Base-by-base conservation (phyloP, 2,329 filamentous ascomycete species). In the Colletotrichum navitas region DNA sequence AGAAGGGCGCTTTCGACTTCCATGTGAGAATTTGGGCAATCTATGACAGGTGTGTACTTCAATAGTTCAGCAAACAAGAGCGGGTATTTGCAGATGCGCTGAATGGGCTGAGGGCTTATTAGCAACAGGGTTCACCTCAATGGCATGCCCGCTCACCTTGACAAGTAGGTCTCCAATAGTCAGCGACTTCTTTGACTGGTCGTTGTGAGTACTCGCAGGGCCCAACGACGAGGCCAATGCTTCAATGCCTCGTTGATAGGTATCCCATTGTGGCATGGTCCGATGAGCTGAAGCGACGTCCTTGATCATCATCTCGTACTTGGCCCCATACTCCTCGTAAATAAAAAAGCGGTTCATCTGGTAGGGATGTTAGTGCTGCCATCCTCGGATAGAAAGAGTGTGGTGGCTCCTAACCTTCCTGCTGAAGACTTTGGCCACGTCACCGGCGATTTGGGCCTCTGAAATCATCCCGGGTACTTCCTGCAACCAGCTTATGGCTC, bases 321-420 rank as follows among this genome's bases (percentile, higher is more conserved):
- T 95, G 63, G 93, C 92, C 45, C 93, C 93, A 79, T 97, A 99
- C 76, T 97, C 93, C 82, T 97, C 93, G 79, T 99, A 99, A 61
- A 92, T 86, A 78, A 93, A 92, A 82, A 98, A 96, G 0, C 91
- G 90, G 71, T 89, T 88, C 83, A 97, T 91, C 93, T 97, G 74
- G 1, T 16, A 55, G 24, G 24, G 14, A 34, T 16, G 58, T 65
- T n/a, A 71, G 72, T 34, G 29, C 36, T 55, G 41, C 21, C n/a
- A 32, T 14, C 61, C 4, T 16, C 59, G 54, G 65, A 64, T 43
- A 63, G 21, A 36, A 21, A 55, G 10, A 12, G 39, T 26, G 39
- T 58, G 26, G 8, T 54, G 21, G 29, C 62, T 14, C 70, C 78
- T 71, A 81, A 89, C 90, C 83, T 88, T 90, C 75, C 85, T 87